Percentiles rank a stretch among this genome's conserved stretches.
Conservation (phyloP, 2,329 filamentous ascomycete species). For the Xylaria sp. region DNA sequence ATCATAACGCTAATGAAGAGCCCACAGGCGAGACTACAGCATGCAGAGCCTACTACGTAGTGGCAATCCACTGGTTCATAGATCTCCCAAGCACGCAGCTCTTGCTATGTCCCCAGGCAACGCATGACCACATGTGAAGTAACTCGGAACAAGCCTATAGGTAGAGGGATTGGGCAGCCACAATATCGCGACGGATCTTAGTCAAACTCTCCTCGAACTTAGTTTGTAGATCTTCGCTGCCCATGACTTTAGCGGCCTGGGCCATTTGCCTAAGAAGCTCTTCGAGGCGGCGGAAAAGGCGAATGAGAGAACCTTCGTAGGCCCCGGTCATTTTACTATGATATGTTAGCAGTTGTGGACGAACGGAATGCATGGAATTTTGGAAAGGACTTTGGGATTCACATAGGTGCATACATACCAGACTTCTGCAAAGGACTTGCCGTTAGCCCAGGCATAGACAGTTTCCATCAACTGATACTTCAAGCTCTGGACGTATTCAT, state of each 20-base stretch:
- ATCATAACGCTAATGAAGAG: constrained; percentile 8
- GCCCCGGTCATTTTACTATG: constrained; percentile 97
- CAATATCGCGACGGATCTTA: constrained; percentile 92
- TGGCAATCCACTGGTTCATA: constrained; percentile 36
- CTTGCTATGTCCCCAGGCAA: constrained; percentile 29
- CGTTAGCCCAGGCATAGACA: constrained; percentile 90
- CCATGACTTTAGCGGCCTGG: constrained; percentile 97
- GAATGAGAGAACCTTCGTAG: constrained; percentile 96
- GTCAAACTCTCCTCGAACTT: constrained; percentile 89
- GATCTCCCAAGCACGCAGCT: constrained; percentile 30
- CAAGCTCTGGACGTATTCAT: constrained; percentile 88
- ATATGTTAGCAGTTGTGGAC: constrained; percentile 41
- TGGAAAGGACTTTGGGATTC: background rate
- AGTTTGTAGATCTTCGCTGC: constrained; percentile 88
- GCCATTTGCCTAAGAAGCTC: constrained; percentile 95
- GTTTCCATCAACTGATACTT: constrained; percentile 98
- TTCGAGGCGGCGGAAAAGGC: constrained; percentile 93
- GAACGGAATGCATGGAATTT: background rate
- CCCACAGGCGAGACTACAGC: constrained; percentile 24
- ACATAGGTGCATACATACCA: constrained; percentile 74
- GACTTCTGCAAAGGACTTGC: constrained; percentile 89
- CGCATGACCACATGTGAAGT: background rate
- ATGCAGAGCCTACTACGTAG: constrained; percentile 35
- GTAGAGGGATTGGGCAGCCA: constrained; percentile 93
- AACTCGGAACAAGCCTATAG: constrained; percentile 60